These are phyloP conservation scores for Aspergillus uvarum DNA, from an alignment of 2,329 filamentous ascomycete species.

Conservation along the genomic window DNA sequence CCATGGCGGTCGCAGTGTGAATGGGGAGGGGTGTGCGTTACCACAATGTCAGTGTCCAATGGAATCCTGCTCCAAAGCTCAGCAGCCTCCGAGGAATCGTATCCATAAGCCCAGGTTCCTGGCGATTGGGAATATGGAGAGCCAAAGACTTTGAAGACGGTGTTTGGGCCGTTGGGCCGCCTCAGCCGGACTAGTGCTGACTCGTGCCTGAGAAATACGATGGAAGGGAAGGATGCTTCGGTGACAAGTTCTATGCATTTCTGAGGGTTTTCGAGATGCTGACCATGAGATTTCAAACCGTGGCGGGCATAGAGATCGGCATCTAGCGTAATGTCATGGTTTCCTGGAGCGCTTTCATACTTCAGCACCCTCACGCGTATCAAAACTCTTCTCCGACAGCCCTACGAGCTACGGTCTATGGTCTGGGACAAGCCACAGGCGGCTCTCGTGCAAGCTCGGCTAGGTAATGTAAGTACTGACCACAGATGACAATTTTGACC, in stretches of 20 bases:
- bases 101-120: constrained; percentile 58
- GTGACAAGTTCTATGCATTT: constrained; percentile 47
- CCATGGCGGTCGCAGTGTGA: constrained; percentile 48
- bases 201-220: constrained; percentile 56
- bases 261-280: constrained; percentile 44
- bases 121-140: constrained; percentile 54
- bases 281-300: constrained; percentile 45
- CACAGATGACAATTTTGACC: constrained; percentile 56
- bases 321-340: constrained; percentile 59
- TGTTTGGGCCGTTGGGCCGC: constrained; percentile 47
- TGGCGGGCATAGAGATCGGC: constrained; percentile 47
- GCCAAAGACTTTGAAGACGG: constrained; percentile 57
- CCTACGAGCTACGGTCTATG: not conserved
- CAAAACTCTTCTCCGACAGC: not conserved
- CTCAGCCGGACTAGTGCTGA: constrained; percentile 46
- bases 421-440: not conserved
- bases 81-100: constrained; percentile 43
- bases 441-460: not conserved
- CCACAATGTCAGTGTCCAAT: constrained; percentile 52
- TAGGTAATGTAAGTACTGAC: constrained; percentile 34
- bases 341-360: constrained; percentile 43
- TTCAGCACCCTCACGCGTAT: not conserved
- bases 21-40: constrained; percentile 58
- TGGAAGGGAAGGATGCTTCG: constrained; percentile 37
- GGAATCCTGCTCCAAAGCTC: constrained; percentile 53